phyloP scores from a whole-genome alignment of 805 yeast genomes.

The Naumovozyma baii region DNA sequence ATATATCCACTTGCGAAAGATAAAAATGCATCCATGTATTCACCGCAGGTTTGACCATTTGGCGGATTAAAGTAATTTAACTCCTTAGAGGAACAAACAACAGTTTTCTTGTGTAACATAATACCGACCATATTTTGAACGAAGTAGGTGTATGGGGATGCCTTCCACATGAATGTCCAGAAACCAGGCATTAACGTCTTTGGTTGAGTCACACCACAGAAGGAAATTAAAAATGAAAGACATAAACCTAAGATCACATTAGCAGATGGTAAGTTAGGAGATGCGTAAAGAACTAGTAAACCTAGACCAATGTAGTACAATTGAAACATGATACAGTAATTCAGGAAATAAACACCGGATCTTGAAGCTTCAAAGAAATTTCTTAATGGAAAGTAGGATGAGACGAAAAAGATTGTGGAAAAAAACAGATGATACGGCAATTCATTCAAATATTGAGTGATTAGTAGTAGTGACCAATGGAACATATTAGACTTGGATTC shows the following conservation, averaged over 20 bases:
- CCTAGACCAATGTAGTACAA: constrained; percentile 36
- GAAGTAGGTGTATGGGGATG: constrained; percentile 36
- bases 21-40: constrained; percentile 15
- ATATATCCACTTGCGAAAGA: constrained; percentile 18
- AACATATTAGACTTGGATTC: constrained; percentile 35
- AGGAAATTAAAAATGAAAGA: constrained; percentile 28
- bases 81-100: constrained; percentile 33
- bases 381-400: constrained; percentile 35
- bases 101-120: constrained; percentile 38
- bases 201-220: constrained; percentile 35
- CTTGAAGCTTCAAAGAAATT: constrained; percentile 26
- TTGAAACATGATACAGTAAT: constrained; percentile 36
- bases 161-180: constrained; percentile 36
- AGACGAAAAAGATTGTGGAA: constrained; percentile 28
- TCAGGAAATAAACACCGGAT: constrained; percentile 44
- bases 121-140: constrained; percentile 39
- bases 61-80: constrained; percentile 16
- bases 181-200: constrained; percentile 32
- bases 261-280: constrained; percentile 23
- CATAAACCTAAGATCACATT: constrained; percentile 19
- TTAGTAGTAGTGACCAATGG: constrained; percentile 33
- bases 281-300: constrained; percentile 24
- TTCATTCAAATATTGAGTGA: constrained; percentile 30
- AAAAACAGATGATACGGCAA: constrained; percentile 28
- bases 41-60: constrained; percentile 17